Evolutionary conservation across 495 filamentous ascomycete species (phyloP).

Genomic region (Coniosporium apollinis): DNA sequence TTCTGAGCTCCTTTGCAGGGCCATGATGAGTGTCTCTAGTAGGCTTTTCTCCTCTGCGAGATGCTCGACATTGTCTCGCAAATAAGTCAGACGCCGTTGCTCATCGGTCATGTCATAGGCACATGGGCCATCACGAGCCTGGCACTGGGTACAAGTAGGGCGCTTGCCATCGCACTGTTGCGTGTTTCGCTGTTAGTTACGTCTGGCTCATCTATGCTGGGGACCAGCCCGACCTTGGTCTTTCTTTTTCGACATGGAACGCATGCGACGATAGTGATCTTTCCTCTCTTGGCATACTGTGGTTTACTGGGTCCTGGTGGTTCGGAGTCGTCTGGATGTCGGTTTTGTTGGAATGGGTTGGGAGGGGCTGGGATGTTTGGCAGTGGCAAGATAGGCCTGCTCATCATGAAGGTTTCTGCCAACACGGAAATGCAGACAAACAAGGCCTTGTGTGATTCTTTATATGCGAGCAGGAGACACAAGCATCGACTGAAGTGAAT

Average conservation of each 20-base stretch:
- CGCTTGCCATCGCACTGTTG: constrained; percentile 9
- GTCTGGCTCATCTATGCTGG: neutral
- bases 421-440: too few species aligned
- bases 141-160: constrained; percentile 8
- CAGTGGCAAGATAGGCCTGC: constrained; percentile 4
- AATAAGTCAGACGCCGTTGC: constrained; percentile 9
- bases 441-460: too few species aligned
- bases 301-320: neutral
- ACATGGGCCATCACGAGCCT: constrained; percentile 4
- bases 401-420: constrained; percentile 2
- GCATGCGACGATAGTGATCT: constrained; percentile 10
- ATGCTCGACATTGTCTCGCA: constrained; percentile 10
- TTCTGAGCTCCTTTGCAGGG: constrained; percentile 2
- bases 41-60: constrained; percentile 5
- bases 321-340: neutral
- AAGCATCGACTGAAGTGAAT: too few species aligned
- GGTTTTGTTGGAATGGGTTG: neutral
- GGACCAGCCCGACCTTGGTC: constrained; percentile 4
- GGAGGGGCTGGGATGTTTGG: neutral
- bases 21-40: constrained; percentile 6
- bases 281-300: constrained; percentile 7
- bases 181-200: neutral
- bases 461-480: too few species aligned
- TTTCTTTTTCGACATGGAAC: constrained; percentile 9
- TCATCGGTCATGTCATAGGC: constrained; percentile 11